A percentile compares a stretch with the other conserved stretches of the same genome.
phyloP scores from a whole-genome alignment of 371 early-diverging fungal genomes.

The Lichtheimia ramosa region DNA sequence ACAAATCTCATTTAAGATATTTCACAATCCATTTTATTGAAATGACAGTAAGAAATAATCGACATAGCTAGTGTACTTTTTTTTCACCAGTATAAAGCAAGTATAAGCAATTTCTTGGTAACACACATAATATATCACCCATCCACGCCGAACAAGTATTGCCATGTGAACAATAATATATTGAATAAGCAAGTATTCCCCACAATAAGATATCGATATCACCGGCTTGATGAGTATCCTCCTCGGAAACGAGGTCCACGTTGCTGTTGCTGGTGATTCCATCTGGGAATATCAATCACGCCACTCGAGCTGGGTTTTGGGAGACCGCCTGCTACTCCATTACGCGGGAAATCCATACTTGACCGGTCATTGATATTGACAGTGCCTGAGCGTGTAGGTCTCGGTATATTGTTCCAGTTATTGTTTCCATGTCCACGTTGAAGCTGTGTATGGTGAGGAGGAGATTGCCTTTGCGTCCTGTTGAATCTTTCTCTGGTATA shows the following conservation, averaged over 20 bases:
- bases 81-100: no score
- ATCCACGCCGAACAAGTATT: not conserved
- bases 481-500: not conserved
- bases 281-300: slow-evolving; percentile 8
- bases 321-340: not conserved
- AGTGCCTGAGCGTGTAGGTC: slow-evolving; percentile 8
- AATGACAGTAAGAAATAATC: no score
- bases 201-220: not conserved
- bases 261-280: not conserved
- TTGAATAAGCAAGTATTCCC: slow-evolving; percentile 9
- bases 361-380: slow-evolving; percentile 1
- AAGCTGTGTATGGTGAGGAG: not conserved
- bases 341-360: slow-evolving; percentile 9
- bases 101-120: no score
- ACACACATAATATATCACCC: no score
- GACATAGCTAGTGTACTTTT: no score
- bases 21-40: no score
- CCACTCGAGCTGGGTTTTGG: slow-evolving; percentile 12
- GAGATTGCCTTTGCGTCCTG: not conserved
- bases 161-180: slow-evolving; percentile 10
- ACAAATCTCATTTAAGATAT: no score
- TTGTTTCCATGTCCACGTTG: slow-evolving; percentile 7
- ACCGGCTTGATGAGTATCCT: not conserved
- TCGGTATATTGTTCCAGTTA: slow-evolving; percentile 8
- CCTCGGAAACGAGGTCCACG: slow-evolving; percentile 5